Conservation (phyloP, 148 eudicot genomes). For the Fagopyrum homotropicum region DNA sequence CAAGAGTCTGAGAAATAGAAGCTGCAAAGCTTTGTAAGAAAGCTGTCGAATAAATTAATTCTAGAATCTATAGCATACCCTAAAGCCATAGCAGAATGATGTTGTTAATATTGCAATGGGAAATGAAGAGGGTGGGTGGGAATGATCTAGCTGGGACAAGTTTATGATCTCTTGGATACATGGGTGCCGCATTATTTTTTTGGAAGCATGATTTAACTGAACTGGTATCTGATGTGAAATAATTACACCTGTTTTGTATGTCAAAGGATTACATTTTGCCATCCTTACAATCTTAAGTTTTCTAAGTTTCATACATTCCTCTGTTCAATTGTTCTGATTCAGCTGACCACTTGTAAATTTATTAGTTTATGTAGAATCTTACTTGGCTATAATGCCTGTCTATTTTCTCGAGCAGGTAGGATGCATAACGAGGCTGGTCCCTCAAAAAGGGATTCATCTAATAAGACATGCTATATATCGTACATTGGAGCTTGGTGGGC, state of each 20-base stretch:
- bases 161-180: neutral
- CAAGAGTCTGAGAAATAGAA: no score
- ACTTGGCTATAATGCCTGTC: constrained; percentile 3
- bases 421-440: constrained; percentile 93
- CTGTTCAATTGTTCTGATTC: neutral
- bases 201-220: neutral
- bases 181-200: neutral
- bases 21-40: no score
- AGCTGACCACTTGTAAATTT: neutral
- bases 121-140: no score
- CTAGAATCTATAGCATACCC: neutral
- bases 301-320: neutral
- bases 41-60: no score
- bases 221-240: constrained; percentile 6
- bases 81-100: no score
- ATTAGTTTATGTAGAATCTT: neutral
- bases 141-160: neutral
- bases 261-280: neutral
- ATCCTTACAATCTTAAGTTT: neutral
- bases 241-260: neutral
- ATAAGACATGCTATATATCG: constrained; percentile 92
- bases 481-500: constrained; percentile 79
- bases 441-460: constrained; percentile 95
- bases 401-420: constrained; percentile 44
- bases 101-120: neutral